Conservation (phyloP, 2,329 filamentous ascomycete species). For the Cadophora gregata region DNA sequence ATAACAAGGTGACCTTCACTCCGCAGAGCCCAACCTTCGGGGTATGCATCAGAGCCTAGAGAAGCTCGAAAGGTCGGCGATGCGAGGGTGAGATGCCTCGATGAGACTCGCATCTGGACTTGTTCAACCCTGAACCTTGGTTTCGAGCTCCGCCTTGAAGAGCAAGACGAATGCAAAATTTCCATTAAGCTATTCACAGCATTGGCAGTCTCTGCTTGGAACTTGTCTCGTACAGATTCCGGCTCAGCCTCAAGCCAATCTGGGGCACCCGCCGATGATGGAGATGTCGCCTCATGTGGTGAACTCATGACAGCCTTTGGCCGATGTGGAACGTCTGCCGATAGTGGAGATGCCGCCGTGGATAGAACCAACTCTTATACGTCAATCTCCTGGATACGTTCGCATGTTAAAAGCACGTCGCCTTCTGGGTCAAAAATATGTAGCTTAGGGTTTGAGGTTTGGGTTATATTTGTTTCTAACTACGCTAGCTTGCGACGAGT, state of each 20-base stretch:
- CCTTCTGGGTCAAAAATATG: not conserved
- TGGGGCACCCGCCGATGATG: not conserved
- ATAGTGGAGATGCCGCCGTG: too few species aligned
- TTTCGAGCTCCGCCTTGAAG: not conserved
- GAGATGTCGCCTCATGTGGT: not conserved
- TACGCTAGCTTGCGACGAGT: too few species aligned
- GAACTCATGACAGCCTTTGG: too few species aligned
- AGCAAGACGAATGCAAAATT: not conserved
- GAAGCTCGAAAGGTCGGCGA: slow-evolving; percentile 26
- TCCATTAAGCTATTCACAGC: not conserved
- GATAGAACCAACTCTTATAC: not conserved
- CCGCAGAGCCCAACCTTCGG: slow-evolving; percentile 21
- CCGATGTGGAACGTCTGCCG: too few species aligned
- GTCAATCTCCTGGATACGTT: not conserved
- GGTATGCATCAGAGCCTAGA: slow-evolving; percentile 24
- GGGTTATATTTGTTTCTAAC: too few species aligned
- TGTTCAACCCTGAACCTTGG: not conserved
- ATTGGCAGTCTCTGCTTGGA: not conserved
- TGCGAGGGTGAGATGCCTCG: slow-evolving; percentile 31
- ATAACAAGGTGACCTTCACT: slow-evolving; percentile 21
- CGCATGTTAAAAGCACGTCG: not conserved
- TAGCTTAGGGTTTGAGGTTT: too few species aligned
- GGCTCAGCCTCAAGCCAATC: not conserved
- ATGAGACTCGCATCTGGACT: slow-evolving; percentile 27
- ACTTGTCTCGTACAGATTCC: not conserved